Evolutionary conservation across 1,284 basidiomycete genomes (phyloP), one percentile per base, ranked within the genome.

Genomic region (Mycena sp.): DNA sequence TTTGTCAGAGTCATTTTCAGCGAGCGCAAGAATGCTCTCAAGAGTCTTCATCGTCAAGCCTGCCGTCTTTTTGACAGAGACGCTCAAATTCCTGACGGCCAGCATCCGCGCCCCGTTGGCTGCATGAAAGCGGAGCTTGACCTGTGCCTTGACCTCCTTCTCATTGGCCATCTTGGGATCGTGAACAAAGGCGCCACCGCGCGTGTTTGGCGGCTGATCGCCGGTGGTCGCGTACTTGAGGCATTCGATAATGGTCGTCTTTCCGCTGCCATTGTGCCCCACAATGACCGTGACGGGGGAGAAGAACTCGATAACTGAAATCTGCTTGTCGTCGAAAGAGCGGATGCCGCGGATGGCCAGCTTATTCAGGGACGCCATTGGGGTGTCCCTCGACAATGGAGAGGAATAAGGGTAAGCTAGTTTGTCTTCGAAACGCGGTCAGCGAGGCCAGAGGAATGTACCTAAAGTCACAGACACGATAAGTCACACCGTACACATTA

Each of bases 161-260:
- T 98, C 94, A 71, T 96, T 95, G 9, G 97, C 97, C 89, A 99
- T 97, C 85, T 96, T 96, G 0, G 98, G 98, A 78, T 99, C 98
- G 76, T 99, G 97, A 6, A 99, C 83, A 75, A 99, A 99, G 0
- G 98, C 98, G 29, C 98, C 98, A 28, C 97, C 97, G 69, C 97
- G 96, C 30, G 96, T 96, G 75, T 98, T 98, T 0, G 98, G 95
- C 0, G 98, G 98, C 70, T 99, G 90, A 76, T 99, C 96, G 32
- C 98, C 98, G 0, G 98, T 99, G 0, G 97, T 98, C 5, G 95
- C 95, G 76, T 99, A 99, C 81, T 99, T 99, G 74, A 99, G 87
- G 78, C 97, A 99, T 82, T 99, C 98, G 77, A 99, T 99, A 75
- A 99, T 94, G 1, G 97, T 99, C 73, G 98, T 99, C 82, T 99